A percentile compares a stretch with the other conserved stretches of the same genome.
These are phyloP conservation scores for Neonectria ditissima DNA, from an alignment of 2,329 filamentous ascomycete species.

Conservation along the genomic window DNA sequence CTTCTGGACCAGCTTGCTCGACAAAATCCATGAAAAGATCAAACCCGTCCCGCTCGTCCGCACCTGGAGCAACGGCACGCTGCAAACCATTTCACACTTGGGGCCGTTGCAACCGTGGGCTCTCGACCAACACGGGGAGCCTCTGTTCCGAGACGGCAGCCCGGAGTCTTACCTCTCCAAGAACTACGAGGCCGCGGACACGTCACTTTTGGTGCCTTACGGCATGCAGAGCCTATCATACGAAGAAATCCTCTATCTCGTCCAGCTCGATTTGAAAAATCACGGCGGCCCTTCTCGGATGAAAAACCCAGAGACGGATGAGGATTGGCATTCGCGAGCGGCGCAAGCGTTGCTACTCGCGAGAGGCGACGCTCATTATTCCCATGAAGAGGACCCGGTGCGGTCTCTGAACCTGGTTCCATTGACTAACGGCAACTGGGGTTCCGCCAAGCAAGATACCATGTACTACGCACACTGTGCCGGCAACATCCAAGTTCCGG, in stretches of 20 bases:
- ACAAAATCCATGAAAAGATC: conserved; percentile 40
- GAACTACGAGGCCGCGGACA: conserved; percentile 24
- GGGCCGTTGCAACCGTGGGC: conserved; percentile 21
- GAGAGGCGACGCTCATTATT: not conserved
- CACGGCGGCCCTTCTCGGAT: conserved; percentile 18
- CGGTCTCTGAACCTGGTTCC: conserved; percentile 29
- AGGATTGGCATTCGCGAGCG: conserved; percentile 35
- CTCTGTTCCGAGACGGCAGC: conserved; percentile 31
- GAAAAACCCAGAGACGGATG: conserved; percentile 18
- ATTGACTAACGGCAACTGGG: conserved; percentile 32
- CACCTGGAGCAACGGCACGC: not conserved
- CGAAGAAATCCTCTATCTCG: conserved; percentile 8
- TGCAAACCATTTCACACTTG: conserved; percentile 26
- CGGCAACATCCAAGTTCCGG: conserved; percentile 22
- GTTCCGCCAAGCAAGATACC: conserved; percentile 15
- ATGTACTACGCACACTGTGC: conserved; percentile 32
- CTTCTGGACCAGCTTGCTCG: conserved; percentile 44
- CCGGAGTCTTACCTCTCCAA: conserved; percentile 36
- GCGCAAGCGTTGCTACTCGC: conserved; percentile 20
- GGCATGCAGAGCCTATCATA: conserved; percentile 15
- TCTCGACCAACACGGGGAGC: conserved; percentile 29
- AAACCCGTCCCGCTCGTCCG: conserved; percentile 21
- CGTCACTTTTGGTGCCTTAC: conserved; percentile 18
- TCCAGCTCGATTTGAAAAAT: conserved; percentile 25
- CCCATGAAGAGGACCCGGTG: conserved; percentile 3